phyloP scores from a whole-genome alignment of 257 asterid species.

The Sherardia arvensis region DNA sequence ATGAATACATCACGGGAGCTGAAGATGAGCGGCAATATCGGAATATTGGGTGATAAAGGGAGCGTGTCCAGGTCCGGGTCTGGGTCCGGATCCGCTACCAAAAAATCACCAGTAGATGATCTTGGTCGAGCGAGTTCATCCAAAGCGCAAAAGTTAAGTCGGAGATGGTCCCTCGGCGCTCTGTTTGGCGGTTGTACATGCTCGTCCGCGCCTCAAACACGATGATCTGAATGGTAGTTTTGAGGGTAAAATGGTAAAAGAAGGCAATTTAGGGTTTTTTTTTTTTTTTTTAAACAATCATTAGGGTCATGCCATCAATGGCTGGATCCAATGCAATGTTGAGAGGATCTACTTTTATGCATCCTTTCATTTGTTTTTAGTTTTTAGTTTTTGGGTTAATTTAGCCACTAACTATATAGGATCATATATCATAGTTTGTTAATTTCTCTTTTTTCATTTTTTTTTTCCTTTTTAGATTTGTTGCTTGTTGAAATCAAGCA shows the following conservation, averaged over 20 bases:
- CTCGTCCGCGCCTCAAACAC: background rate
- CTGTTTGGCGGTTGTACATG: background rate
- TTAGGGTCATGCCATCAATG: background rate
- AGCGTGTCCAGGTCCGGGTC: no score
- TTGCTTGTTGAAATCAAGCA: background rate
- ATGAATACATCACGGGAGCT: background rate
- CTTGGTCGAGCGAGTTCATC: background rate
- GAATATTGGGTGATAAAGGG: background rate
- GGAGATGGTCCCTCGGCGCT: background rate
- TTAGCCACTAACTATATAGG: background rate
- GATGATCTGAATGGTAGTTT: background rate
- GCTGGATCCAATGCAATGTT: background rate
- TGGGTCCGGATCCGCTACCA: background rate
- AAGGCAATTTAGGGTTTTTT: background rate
- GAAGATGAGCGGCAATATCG: background rate
- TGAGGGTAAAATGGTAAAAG: no score
- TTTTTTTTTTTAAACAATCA: no score
- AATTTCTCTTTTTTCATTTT: no score
- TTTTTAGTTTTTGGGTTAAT: background rate
- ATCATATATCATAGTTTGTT: background rate
- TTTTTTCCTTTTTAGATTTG: background rate
- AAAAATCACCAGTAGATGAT: background rate
- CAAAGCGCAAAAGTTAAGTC: background rate
- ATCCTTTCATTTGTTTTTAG: background rate
- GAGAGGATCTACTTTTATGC: background rate